Evolutionary conservation across 768 basidiomycete species (phyloP), one percentile per base, ranked within the genome.

Genomic region (Porpolomopsis calyptriformis): DNA sequence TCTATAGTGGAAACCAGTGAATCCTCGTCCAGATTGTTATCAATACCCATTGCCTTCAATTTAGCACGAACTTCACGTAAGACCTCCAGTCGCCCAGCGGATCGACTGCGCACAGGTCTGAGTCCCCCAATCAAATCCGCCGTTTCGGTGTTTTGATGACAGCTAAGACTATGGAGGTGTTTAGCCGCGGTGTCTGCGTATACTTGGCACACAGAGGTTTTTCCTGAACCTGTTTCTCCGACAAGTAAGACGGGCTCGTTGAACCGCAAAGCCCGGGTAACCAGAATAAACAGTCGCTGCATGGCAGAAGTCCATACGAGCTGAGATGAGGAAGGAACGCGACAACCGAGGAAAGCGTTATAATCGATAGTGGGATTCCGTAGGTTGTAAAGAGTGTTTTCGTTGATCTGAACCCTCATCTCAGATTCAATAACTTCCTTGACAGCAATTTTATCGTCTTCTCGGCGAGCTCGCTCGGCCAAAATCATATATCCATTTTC

Each of bases 131-230:
- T 88, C 19, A 99, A 70, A 60, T 99, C 96, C 9, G 93, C 89
- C 0, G 94, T 96, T 66, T 99, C 96, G 22, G 93, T 98, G 58
- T 96, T 97, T 62, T 96, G 92, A 60, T 99, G 96, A 56, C 96
- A 98, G 53, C 89, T 98, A 52, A 99, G 75, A 3, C 79, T 71
- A 53, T 82, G 68, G 22, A 99, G 68, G 27, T 60, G 66, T 55
- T 78, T 78, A 20, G 64, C 63, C 19, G 75, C 64, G 1, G 78
- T 78, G 36, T 81, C 73, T 0, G 96, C 85, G 52, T 85, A 84
- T 4, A 91, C 67, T 58, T 98, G 90, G 57, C 94, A 97, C 33
- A 97, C 84, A 1, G 94, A 96, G 0, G 96, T 99, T 65, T 99
- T 99, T 12, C 96, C 96, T 3, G 85, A 87, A 11, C 96, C 96